A percentile compares a stretch with the other conserved stretches of the same genome.
phyloP scores from a whole-genome alignment of 371 early-diverging fungal species.

The Actinomortierella ambigua region DNA sequence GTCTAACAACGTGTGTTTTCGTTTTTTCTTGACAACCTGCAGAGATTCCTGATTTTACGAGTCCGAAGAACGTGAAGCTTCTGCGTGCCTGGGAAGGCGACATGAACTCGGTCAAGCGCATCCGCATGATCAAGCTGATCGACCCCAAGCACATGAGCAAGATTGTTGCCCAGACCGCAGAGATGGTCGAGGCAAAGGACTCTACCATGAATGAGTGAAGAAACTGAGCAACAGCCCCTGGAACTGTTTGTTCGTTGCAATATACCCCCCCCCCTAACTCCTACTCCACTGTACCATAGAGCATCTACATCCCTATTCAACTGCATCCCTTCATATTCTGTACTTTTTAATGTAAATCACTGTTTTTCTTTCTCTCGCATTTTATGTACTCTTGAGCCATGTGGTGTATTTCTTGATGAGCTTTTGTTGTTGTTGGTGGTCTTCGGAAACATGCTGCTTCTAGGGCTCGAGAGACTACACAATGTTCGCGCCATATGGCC shows the following conservation, averaged over 20 bases:
- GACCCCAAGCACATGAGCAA: constrained; percentile 37
- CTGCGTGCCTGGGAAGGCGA: constrained; percentile 67
- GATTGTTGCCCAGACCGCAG: constrained; percentile 10
- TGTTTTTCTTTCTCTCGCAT: constrained; percentile 11
- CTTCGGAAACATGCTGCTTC: too few relatives aligned
- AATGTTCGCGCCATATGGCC: too few relatives aligned
- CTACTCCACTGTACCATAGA: too few relatives aligned
- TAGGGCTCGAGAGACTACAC: too few relatives aligned
- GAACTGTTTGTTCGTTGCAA: too few relatives aligned
- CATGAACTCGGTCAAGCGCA: constrained; percentile 49
- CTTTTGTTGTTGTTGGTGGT: too few relatives aligned
- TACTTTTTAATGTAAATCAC: constrained; percentile 8
- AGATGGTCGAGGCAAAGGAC: too few relatives aligned
- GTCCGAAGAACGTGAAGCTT: constrained; percentile 55
- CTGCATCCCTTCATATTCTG: constrained; percentile 11
- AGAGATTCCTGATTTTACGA: constrained; percentile 66
- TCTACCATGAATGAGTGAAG: too few relatives aligned
- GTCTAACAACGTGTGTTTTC: constrained; percentile 1
- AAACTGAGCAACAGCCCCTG: too few relatives aligned
- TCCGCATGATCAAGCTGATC: constrained; percentile 34
- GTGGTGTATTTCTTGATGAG: too few relatives aligned
- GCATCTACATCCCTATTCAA: neutral
- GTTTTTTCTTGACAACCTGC: neutral
- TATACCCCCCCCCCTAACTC: too few relatives aligned
- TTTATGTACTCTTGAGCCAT: too few relatives aligned